Evolutionary conservation across 192 early-diverging fungal genomes (phyloP), one percentile per base, ranked within the genome.

Genomic region (Coemansia sp.): DNA sequence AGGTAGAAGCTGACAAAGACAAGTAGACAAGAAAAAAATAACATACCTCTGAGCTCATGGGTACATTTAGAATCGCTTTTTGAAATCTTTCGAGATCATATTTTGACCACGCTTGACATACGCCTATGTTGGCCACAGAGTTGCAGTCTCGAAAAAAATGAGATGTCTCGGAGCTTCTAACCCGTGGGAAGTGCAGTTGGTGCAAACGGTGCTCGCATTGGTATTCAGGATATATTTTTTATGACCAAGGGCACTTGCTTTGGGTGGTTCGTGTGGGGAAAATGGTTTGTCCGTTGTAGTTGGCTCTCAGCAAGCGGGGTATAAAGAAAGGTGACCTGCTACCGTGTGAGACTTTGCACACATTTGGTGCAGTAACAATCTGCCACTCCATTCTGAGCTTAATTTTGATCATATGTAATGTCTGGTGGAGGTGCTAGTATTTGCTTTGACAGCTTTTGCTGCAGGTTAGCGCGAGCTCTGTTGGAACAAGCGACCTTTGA

Each of bases 1-100:
- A 17, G 3, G 32, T 58, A 14, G 4, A 58, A 58, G 30, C 30
- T 17, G 16, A 8, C 30, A 33, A 33, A n/a, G 30, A n/a, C 55
- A n/a, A 58, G 55, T 33, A 33, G 16, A 6, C 4, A 26, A 26
- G 11, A 17, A 58, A 58, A 33, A 33, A 10, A 52, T 28, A n/a
- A 26, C 50, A 53, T 23, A 10, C 19, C 23, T 28, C 26, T 6
- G 16, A 58, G 55, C 55, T 26, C 55, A 58, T 58, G 55, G 28
- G 55, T 33, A 33, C 30, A 58, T 58, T 58, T 32, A 32, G 55
- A 58, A 58, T 58, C 55, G 55, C 16, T n/a, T 32, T 55, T 58
- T n/a, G 55, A 58, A n/a, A 58, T n/a, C 6, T 32, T 57, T 58
- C 1, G 55, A 58, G 11, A 58, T 33, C 55, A 32, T 33, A 35